Conservation (phyloP, 108 stramenopile genomes). For the Pelagomonas calceolata region DNA sequence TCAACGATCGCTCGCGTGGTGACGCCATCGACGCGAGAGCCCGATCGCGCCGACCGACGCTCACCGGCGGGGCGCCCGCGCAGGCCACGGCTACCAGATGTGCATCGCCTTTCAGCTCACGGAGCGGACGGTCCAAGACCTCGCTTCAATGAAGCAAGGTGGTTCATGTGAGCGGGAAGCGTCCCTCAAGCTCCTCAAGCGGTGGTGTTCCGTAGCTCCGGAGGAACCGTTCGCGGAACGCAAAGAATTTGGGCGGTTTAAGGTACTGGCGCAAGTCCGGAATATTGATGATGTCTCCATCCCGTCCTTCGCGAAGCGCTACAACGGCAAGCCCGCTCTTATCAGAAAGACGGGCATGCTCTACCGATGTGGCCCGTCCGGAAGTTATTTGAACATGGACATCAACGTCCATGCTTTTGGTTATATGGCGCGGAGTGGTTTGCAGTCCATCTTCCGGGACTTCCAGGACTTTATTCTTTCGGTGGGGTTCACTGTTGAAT, state of each 20-base stretch:
- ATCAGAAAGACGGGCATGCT: conserved; percentile 18
- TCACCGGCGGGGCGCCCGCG: too few relatives aligned
- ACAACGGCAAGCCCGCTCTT: conserved; percentile 28
- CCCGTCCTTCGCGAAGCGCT: conserved; percentile 13
- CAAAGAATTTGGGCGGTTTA: conserved; percentile 2
- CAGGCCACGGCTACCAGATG: conserved; percentile 1
- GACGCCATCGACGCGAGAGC: too few relatives aligned
- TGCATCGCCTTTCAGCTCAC: background rate
- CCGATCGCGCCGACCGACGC: too few relatives aligned
- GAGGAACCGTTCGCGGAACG: background rate
- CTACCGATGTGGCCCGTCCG: conserved; percentile 3
- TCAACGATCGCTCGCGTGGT: too few relatives aligned
- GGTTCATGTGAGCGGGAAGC: background rate
- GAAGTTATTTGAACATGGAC: conserved; percentile 15
- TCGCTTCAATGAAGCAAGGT: background rate
- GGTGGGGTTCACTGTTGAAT: conserved; percentile 21
- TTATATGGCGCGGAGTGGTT: conserved; percentile 17
- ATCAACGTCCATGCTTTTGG: conserved; percentile 25
- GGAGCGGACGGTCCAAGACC: background rate
- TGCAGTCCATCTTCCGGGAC: conserved; percentile 11
- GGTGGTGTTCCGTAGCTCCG: background rate
- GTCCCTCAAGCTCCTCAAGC: background rate
- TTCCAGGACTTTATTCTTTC: conserved; percentile 12
- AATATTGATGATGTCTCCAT: conserved; percentile 23
- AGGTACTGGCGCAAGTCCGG: conserved; percentile 9